A percentile compares a stretch with the other conserved stretches of the same genome.
Evolutionary conservation across 1,139 yeast genomes (phyloP).

Genomic region (Pichia norvegensis): DNA sequence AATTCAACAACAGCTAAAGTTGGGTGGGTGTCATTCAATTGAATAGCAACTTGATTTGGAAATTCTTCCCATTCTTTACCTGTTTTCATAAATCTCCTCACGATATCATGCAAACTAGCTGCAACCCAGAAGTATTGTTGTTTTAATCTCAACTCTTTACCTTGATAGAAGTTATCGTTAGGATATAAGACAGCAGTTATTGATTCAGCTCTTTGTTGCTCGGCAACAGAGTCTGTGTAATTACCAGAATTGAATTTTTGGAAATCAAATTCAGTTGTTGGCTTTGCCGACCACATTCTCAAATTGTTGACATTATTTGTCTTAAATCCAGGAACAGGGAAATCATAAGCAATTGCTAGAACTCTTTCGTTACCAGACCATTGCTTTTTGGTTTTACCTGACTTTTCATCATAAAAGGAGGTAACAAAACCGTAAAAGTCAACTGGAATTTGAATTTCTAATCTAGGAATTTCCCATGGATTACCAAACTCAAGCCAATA

Average conservation of each 20-base stretch:
- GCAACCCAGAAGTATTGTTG: conserved; percentile 98
- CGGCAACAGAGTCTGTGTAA: conserved; percentile 73
- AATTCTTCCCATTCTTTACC: conserved; percentile 76
- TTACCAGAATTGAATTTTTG: conserved; percentile 89
- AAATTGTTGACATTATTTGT: conserved; percentile 81
- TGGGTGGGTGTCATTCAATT: conserved; percentile 93
- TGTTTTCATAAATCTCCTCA: conserved; percentile 80
- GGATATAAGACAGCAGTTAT: conserved; percentile 90
- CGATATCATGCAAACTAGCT: conserved; percentile 85
- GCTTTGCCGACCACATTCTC: conserved; percentile 85
- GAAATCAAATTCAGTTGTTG: conserved; percentile 88
- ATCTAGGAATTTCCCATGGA: conserved; percentile 89
- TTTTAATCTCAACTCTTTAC: conserved; percentile 86
- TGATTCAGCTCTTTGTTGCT: conserved; percentile 84
- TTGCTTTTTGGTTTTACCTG: conserved; percentile 43
- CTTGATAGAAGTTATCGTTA: conserved; percentile 84
- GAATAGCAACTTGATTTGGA: conserved; percentile 84
- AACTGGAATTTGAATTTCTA: conserved; percentile 86
- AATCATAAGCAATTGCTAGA: conserved; percentile 86
- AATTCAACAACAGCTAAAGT: conserved; percentile 86
- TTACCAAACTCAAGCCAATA: conserved; percentile 84
- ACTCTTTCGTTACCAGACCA: conserved; percentile 92
- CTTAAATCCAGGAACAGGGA: conserved; percentile 87
- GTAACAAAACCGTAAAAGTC: conserved; percentile 80
- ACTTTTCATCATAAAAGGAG: conserved; percentile 41